A percentile compares a stretch with the other conserved stretches of the same genome.
These are phyloP conservation scores for Erodium maritimum DNA, from an alignment of 345 rosid genomes.

Conservation along the genomic window DNA sequence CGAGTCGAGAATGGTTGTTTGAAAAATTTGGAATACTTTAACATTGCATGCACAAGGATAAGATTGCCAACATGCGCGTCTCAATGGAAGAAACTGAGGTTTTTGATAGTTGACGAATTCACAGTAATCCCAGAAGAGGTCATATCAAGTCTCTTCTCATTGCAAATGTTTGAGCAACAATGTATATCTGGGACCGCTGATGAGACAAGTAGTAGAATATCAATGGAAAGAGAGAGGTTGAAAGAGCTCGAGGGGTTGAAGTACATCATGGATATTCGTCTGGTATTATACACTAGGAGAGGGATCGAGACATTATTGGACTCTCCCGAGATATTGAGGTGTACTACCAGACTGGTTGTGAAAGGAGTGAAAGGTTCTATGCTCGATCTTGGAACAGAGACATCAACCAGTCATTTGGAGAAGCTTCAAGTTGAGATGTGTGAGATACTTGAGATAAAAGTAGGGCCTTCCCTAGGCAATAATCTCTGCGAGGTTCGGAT, in stretches of 20 bases:
- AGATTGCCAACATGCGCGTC: not conserved
- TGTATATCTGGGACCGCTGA: not conserved
- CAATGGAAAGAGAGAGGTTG: not conserved
- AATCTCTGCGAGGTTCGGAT: not conserved
- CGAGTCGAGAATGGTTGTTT: not conserved
- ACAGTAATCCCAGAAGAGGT: not conserved
- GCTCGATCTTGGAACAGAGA: too few species aligned
- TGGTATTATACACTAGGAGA: not conserved
- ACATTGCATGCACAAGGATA: not conserved
- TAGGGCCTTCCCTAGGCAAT: not conserved
- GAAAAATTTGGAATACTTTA: too few species aligned
- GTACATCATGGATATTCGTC: not conserved
- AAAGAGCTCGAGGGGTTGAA: not conserved
- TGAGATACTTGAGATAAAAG: too few species aligned
- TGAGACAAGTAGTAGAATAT: not conserved
- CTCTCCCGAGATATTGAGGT: not conserved
- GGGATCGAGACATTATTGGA: not conserved
- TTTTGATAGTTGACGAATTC: not conserved
- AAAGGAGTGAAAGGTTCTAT: not conserved
- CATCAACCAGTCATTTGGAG: too few species aligned
- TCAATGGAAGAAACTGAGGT: not conserved
- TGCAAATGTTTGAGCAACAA: not conserved
- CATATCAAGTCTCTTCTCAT: not conserved
- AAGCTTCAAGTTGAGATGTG: too few species aligned
- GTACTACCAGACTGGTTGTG: not conserved